Evolutionary conservation across 805 yeast genomes (phyloP), one percentile per base, ranked within the genome.

Genomic region (Torulaspora indica): DNA sequence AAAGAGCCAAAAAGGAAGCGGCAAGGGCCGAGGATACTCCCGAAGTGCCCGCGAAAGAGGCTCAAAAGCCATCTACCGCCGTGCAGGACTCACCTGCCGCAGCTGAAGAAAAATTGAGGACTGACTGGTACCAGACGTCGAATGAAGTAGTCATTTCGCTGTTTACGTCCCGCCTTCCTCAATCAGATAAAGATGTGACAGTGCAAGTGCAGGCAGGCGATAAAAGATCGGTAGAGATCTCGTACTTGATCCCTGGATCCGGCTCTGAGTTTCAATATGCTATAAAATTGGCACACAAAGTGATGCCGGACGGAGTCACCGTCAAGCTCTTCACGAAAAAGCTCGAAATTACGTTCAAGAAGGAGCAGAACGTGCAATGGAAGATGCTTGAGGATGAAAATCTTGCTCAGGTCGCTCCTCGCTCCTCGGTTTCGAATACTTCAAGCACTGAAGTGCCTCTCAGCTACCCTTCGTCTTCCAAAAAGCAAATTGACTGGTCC

Each of bases 71-170:
- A 13, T 6, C 35, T 4, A 30, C 10, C 20, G 12, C 15, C 5
- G 34, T 8, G 8, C 34, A 29, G 4, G 32, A 15, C 7, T 1
- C 45, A 50, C 7, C 27, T 17, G 27, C 20, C 12, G n/a, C 17
- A 8, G 12, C 10, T 1, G 38, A 15, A 7, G 33, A 20, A 3
- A 58, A 62, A 52, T 62, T 74, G 30, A 74, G 73, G 54, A 65
- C 68, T n/a, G 90, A 85, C 52, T 85, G 84, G 80, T 91, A 81
- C 66, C 96, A 93, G 62, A 73, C 81, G 12, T 55, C 67, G 8
- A 67, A 67, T 0, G 60, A 62, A 3, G 77, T 89, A 10, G 79
- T 81, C 0, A 69, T 90, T 23, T 78, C 91, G 1, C 66, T 91
- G 5, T 91, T 82, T 57, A 78, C 86, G 38, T 81, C 83, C 48